These are phyloP conservation scores for Gypsophila paniculata DNA, from an alignment of 179 eudicot species.

Conservation along the genomic window DNA sequence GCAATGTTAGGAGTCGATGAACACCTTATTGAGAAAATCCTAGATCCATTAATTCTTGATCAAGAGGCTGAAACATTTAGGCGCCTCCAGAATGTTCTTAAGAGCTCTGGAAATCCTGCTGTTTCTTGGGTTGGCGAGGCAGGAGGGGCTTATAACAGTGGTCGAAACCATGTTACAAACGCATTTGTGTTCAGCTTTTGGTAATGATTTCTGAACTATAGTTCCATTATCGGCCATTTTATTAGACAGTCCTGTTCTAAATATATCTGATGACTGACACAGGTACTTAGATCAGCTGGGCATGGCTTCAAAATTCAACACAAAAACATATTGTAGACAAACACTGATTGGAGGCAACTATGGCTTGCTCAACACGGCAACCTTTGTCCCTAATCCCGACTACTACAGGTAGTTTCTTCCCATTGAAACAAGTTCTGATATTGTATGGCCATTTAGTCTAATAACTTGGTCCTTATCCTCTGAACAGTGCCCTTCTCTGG, in stretches of 20 bases:
- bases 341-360: slow-evolving; percentile 87
- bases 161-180: slow-evolving; percentile 66
- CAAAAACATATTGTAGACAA: slow-evolving; percentile 87
- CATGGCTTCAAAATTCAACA: slow-evolving; percentile 57
- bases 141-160: slow-evolving; percentile 94
- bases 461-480: slow-evolving; percentile 16
- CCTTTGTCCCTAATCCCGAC: slow-evolving; percentile 89
- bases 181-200: slow-evolving; percentile 86
- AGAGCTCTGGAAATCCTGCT: slow-evolving; percentile 43
- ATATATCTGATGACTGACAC: slow-evolving; percentile 11
- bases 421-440: neutral
- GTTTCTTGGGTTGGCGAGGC: slow-evolving; percentile 91
- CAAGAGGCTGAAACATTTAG: slow-evolving; percentile 53
- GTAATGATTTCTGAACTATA: slow-evolving; percentile 34
- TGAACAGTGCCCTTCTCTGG: slow-evolving; percentile 81
- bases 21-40: slow-evolving; percentile 73
- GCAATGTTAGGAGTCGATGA: slow-evolving; percentile 52
- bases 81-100: slow-evolving; percentile 38
- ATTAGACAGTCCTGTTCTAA: neutral
- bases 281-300: slow-evolving; percentile 98
- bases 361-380: slow-evolving; percentile 73
- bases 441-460: slow-evolving; percentile 1
- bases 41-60: slow-evolving; percentile 60
- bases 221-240: neutral
- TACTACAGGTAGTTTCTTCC: slow-evolving; percentile 61